phyloP scores from a whole-genome alignment of 2,329 filamentous ascomycete genomes.

The Fusarium algeriense region DNA sequence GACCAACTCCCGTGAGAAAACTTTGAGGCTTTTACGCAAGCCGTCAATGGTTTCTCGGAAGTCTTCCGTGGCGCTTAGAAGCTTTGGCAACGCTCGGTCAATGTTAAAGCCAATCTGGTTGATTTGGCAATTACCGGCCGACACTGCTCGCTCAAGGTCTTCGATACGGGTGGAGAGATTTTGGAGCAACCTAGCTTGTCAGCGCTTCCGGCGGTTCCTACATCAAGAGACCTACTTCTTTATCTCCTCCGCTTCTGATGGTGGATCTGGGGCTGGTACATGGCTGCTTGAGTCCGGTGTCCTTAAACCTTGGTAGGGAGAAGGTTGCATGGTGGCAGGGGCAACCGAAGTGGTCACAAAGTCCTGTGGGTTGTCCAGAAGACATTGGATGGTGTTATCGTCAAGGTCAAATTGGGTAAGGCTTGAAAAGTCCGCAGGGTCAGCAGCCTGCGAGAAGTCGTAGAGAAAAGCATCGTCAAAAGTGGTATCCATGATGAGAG shows the following conservation, averaged over 20 bases:
- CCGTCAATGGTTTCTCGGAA: slow-evolving; percentile 10
- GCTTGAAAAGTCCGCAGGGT: neutral
- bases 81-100: slow-evolving; percentile 6
- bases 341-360: neutral
- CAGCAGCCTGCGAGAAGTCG: slow-evolving; percentile 8
- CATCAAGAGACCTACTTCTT: neutral
- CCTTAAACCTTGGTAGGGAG: neutral
- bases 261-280: neutral
- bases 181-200: slow-evolving; percentile 1
- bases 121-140: slow-evolving; percentile 8
- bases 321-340: neutral
- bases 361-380: neutral
- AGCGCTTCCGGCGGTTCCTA: neutral
- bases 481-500: slow-evolving; percentile 2
- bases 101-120: slow-evolving; percentile 10
- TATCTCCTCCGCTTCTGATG: neutral
- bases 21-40: slow-evolving; percentile 15
- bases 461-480: slow-evolving; percentile 6
- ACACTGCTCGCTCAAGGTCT: slow-evolving; percentile 10
- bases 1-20: slow-evolving; percentile 11
- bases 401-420: slow-evolving; percentile 4
- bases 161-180: neutral
- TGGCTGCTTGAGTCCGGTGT: neutral
- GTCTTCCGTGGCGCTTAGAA: slow-evolving; percentile 3
- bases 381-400: neutral